A percentile compares a stretch with the other conserved stretches of the same genome.
Evolutionary conservation across 129 eudicot genomes (phyloP).

Genomic region (Flaveria trinervia): DNA sequence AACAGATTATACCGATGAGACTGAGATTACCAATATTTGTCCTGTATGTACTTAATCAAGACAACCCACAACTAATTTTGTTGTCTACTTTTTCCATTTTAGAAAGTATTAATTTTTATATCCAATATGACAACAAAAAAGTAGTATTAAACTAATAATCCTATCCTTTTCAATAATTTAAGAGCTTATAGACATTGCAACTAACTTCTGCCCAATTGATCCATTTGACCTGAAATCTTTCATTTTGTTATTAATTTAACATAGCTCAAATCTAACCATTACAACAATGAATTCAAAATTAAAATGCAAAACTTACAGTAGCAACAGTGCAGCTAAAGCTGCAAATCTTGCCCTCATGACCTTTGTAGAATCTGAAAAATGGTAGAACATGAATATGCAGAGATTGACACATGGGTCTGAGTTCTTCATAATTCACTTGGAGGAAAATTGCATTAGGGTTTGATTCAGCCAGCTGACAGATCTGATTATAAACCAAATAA

Average conservation of each 20-base stretch:
- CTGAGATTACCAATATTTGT: too few species aligned
- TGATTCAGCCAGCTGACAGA: slow-evolving; percentile 86
- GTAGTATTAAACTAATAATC: neutral
- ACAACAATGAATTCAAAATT: neutral
- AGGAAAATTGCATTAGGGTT: slow-evolving; percentile 79
- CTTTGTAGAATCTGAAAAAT: slow-evolving; percentile 87
- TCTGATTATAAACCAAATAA: slow-evolving; percentile 36
- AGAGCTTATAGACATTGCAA: neutral
- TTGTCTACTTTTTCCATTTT: neutral
- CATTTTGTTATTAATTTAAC: neutral
- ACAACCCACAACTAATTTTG: neutral
- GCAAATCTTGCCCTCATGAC: slow-evolving; percentile 76
- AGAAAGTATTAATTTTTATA: neutral
- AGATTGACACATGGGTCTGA: slow-evolving; percentile 63
- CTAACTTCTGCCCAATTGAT: neutral
- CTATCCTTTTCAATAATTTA: neutral
- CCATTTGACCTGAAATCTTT: neutral
- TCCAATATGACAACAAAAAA: neutral
- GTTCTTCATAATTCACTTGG: slow-evolving; percentile 82
- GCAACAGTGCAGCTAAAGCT: slow-evolving; percentile 92
- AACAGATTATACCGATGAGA: too few species aligned
- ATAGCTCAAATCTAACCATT: neutral
- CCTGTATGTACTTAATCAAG: too few species aligned
- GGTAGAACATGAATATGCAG: slow-evolving; percentile 86
- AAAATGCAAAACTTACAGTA: slow-evolving; percentile 49